Evolutionary conservation across 306 rosid genomes (phyloP).

Genomic region (Vigna mungo): DNA sequence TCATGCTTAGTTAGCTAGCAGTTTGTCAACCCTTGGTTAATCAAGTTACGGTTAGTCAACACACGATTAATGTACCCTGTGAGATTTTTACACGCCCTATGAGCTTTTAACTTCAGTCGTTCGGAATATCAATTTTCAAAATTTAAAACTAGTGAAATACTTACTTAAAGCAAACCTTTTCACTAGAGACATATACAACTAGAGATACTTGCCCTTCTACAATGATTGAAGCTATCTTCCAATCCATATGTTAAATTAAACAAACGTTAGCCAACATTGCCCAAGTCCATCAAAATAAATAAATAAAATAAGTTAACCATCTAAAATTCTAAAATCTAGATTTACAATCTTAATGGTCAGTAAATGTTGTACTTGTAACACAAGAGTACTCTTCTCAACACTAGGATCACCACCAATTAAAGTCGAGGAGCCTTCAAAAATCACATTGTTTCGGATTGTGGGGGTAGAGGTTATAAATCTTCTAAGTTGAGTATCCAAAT

Average conservation of each 20-base stretch:
- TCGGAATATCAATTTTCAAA: constrained; percentile 2
- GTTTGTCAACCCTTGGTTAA: too few species aligned
- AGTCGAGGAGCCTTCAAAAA: constrained; percentile 79
- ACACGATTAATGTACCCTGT: too few species aligned
- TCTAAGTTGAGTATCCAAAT: too few species aligned
- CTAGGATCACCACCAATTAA: constrained; percentile 98
- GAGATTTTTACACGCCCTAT: background rate
- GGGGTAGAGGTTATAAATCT: too few species aligned
- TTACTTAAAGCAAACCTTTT: constrained; percentile 70
- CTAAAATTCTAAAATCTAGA: background rate
- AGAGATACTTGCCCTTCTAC: constrained; percentile 72
- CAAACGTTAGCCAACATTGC: constrained; percentile 13
- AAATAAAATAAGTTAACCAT: constrained; percentile 8
- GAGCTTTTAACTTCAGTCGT: background rate
- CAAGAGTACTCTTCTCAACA: constrained; percentile 92
- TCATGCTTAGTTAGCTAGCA: too few species aligned
- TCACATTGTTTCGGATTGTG: background rate
- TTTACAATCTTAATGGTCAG: too few species aligned
- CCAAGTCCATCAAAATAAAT: background rate
- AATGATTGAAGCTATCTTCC: constrained; percentile 79
- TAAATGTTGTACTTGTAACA: constrained; percentile 70
- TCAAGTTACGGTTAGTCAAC: too few species aligned
- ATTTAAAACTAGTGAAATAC: constrained; percentile 33
- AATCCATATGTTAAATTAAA: constrained; percentile 39
- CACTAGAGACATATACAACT: constrained; percentile 93